Evolutionary conservation across 805 yeast genomes (phyloP), one percentile per base, ranked within the genome.

Genomic region (Brettanomyces naardenensis): DNA sequence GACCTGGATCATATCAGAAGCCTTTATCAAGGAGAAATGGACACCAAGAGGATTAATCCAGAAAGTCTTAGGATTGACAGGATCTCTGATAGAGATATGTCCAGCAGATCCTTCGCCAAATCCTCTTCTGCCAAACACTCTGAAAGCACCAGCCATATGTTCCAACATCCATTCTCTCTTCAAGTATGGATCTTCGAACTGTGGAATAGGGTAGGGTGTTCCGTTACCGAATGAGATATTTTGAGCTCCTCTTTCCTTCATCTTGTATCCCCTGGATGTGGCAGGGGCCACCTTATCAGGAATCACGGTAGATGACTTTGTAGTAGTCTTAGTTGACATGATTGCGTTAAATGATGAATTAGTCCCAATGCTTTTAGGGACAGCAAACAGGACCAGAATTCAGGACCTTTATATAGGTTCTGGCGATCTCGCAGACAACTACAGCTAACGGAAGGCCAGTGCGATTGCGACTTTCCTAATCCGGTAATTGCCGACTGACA

Each of bases 11-110:
- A 79, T 66, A 47, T 78, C 85, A 15, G 73, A 63, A 21, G 77
- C 82, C 46, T 65, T 72, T 53, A 79, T 60, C 31, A 72, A 53
- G 17, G 73, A 68, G 56, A 82, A 86, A 58, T 86, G 95, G 46
- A 68, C 71, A n/a, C 82, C 90, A 45, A 86, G 64, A 4, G 95
- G 95, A 60, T 86, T 86, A 56, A 86, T 83, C 95, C 95, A 86
- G 57, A 86, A 86, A 3, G 90, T 82, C 33, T 66, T 56, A n/a
- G 81, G 81, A 45, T 80, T 76, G 31, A 82, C 76, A 3, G 95
- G 95, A 52, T 86, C 95, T 48, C 92, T 71, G 10, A 86, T 71
- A 6, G 92, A 80, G 41, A 86, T 85, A 55, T 86, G 95, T 18
- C 95, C 95, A 0, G 95, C 87, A 17, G 76, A 58, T 13, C 95